Evolutionary conservation across 2,329 filamentous ascomycete genomes (phyloP).

Genomic region (Pyrenophora tritici-repentis): DNA sequence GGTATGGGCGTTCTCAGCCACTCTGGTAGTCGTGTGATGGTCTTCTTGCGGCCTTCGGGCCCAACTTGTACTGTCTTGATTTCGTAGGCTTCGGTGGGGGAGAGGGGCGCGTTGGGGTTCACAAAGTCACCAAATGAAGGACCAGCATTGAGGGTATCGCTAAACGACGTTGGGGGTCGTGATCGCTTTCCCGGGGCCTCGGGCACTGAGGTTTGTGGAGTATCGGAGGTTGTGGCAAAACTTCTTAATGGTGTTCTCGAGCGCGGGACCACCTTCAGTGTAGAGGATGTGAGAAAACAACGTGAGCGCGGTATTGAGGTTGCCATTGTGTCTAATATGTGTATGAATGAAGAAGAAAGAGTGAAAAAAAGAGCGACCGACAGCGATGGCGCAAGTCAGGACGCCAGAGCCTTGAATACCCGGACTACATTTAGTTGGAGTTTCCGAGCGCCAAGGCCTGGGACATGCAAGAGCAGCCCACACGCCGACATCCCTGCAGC

Average conservation of each 20-base stretch:
- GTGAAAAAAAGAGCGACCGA: conserved; percentile 2
- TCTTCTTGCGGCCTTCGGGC: conserved; percentile 65
- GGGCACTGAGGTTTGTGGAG: conserved; percentile 24
- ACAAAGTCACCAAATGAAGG: conserved; percentile 70
- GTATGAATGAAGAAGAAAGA: background rate
- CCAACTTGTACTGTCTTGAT: conserved; percentile 66
- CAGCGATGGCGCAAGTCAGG: conserved; percentile 5
- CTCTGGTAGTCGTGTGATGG: conserved; percentile 76
- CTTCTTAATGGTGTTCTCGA: conserved; percentile 26
- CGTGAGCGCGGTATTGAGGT: conserved; percentile 40
- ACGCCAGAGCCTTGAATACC: conserved; percentile 19
- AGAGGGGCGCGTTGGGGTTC: conserved; percentile 50
- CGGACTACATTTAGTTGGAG: conserved; percentile 12
- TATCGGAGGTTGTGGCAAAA: conserved; percentile 44
- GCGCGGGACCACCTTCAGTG: conserved; percentile 24
- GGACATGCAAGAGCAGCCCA: conserved; percentile 31
- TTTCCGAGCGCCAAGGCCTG: conserved; percentile 13
- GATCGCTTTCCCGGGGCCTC: conserved; percentile 35
- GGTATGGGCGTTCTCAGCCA: conserved; percentile 98
- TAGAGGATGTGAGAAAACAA: conserved; percentile 34
- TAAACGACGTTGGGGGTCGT: conserved; percentile 60
- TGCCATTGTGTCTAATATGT: conserved; percentile 29
- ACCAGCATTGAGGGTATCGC: conserved; percentile 66
- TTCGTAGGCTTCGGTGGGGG: conserved; percentile 60
- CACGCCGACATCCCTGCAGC: conserved; percentile 37